phyloP scores from a whole-genome alignment of 108 stramenopile species.

The Schizochytrium sp. region DNA sequence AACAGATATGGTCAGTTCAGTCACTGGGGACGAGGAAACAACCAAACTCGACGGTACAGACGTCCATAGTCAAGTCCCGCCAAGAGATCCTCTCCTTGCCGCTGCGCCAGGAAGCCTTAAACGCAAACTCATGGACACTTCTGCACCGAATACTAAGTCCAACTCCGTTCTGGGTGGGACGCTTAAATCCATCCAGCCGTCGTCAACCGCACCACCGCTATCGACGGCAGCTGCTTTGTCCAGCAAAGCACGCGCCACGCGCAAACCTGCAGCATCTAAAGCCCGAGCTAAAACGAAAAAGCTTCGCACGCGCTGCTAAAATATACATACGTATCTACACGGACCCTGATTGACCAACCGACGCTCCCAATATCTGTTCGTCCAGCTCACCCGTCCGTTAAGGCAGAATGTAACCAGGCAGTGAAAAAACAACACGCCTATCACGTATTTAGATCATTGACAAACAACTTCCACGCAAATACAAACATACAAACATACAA shows the following conservation, averaged over 20 bases:
- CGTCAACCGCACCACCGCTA: not conserved
- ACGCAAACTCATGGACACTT: not conserved
- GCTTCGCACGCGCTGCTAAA: constrained; percentile 38
- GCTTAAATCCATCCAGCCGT: not conserved
- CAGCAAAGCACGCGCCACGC: not conserved
- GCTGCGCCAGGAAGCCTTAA: constrained; percentile 30
- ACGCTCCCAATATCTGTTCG: no score
- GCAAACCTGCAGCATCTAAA: not conserved
- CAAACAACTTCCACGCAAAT: no score
- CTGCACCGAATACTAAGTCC: not conserved
- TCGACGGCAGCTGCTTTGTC: not conserved
- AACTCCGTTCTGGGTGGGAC: not conserved
- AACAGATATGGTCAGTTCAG: constrained; percentile 25
- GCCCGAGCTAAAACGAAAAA: not conserved
- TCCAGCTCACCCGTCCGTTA: no score
- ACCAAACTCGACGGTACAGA: not conserved
- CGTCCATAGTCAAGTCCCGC: not conserved
- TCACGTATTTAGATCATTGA: no score
- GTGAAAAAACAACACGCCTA: no score
- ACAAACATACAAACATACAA: no score
- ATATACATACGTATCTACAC: not conserved
- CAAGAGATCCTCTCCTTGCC: not conserved
- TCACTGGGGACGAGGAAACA: constrained; percentile 5
- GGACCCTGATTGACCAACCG: no score
- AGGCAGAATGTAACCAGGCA: no score